phyloP scores from a whole-genome alignment of 352 stramenopile species.

The Plasmopara viticola region DNA sequence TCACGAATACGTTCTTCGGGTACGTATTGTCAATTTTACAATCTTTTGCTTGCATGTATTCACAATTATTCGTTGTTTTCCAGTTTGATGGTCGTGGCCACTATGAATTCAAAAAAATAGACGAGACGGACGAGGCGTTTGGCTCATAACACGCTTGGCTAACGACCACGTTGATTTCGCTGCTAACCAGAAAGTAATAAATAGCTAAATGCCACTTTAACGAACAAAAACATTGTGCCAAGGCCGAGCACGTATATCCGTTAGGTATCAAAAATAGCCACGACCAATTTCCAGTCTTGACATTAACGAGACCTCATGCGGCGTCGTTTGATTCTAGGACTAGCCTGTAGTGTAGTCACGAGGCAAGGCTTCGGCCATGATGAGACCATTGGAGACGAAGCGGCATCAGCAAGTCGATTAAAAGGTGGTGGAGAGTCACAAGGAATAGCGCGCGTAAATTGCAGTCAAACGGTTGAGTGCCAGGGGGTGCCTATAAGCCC shows the following conservation, averaged over 20 bases:
- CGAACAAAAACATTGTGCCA: no score
- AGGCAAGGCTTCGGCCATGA: neutral
- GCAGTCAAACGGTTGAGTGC: slow-evolving; percentile 11
- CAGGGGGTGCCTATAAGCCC: slow-evolving; percentile 12
- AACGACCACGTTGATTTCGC: no score
- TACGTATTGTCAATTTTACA: slow-evolving; percentile 25
- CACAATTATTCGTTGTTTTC: slow-evolving; percentile 7
- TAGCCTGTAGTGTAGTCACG: neutral
- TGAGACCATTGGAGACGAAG: neutral
- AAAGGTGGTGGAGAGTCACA: slow-evolving; percentile 1
- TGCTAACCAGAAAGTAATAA: no score
- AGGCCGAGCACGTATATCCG: no score
- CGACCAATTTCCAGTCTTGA: no score
- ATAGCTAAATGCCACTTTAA: no score
- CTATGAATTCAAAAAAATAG: slow-evolving; percentile 86
- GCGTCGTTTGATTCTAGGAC: neutral
- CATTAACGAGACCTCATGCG: no score
- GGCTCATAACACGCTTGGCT: slow-evolving; percentile 37
- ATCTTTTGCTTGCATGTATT: neutral
- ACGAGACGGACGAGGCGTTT: slow-evolving; percentile 68
- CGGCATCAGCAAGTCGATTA: no score
- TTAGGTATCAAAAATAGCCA: no score
- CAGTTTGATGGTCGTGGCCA: slow-evolving; percentile 80
- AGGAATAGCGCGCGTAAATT: slow-evolving; percentile 10
- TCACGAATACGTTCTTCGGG: slow-evolving; percentile 80